These are phyloP conservation scores for Chaetothyriales sp. DNA, from an alignment of 2,329 filamentous ascomycete genomes.

Conservation along the genomic window DNA sequence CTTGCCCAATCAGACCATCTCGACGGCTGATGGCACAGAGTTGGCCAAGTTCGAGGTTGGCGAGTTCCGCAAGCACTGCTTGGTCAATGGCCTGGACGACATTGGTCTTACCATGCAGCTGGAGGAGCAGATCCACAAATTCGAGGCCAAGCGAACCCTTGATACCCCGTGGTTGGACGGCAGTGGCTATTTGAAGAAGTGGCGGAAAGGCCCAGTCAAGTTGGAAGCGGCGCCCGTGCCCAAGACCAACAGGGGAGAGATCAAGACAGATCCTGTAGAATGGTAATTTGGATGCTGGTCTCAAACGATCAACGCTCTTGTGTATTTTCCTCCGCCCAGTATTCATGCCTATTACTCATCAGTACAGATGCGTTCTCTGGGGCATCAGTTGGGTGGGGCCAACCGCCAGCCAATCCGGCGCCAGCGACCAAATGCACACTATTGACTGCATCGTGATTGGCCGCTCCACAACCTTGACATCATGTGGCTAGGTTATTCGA, in stretches of 20 bases:
- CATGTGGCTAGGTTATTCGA: neutral
- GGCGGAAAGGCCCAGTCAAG: conserved; percentile 42
- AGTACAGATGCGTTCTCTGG: no score
- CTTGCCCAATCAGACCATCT: conserved; percentile 69
- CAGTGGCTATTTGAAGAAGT: conserved; percentile 55
- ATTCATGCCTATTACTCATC: no score
- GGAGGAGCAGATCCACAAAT: conserved; percentile 72
- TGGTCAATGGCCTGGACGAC: conserved; percentile 86
- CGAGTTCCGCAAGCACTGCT: conserved; percentile 84
- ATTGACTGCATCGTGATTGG: neutral
- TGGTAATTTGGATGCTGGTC: conserved; percentile 44
- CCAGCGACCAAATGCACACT: neutral
- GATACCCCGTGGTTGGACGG: conserved; percentile 89
- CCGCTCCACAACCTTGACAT: neutral
- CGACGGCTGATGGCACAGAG: conserved; percentile 55
- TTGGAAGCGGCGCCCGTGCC: conserved; percentile 56
- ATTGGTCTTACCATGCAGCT: conserved; percentile 89
- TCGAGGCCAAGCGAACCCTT: conserved; percentile 60
- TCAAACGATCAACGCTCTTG: neutral
- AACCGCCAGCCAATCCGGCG: neutral
- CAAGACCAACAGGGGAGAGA: conserved; percentile 76
- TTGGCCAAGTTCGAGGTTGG: conserved; percentile 77
- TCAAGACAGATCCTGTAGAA: conserved; percentile 70
- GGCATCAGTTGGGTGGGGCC: neutral
- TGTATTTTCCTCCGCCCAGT: no score